phyloP scores from a whole-genome alignment of 2,329 filamentous ascomycete species.

The Blastomyces parvus region DNA sequence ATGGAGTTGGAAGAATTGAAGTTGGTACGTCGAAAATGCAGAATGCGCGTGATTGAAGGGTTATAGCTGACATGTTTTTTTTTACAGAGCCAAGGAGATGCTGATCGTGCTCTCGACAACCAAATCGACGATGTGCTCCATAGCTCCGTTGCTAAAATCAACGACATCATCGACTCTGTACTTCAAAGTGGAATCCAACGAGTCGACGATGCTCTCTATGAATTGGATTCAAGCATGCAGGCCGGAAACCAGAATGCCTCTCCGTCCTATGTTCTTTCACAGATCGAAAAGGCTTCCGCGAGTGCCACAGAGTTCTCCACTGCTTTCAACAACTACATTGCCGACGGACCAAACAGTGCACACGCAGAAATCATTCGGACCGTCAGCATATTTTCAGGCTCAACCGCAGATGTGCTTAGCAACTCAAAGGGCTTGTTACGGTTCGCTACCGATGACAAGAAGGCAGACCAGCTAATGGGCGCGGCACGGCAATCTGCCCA shows the following conservation, averaged over 20 bases:
- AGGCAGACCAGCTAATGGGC: constrained; percentile 73
- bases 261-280: constrained; percentile 85
- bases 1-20: constrained; percentile 84
- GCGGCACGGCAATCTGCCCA: constrained; percentile 75
- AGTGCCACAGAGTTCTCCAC: constrained; percentile 96
- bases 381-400: constrained; percentile 79
- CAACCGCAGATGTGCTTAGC: constrained; percentile 84
- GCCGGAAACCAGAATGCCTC: constrained; percentile 97
- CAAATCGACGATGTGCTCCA: constrained; percentile 85
- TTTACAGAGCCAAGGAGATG: constrained; percentile 56
- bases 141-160: constrained; percentile 82
- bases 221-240: constrained; percentile 95
- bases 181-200: constrained; percentile 85
- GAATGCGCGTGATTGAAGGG: not conserved
- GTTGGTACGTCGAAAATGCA: constrained; percentile 34
- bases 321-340: constrained; percentile 96
- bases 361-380: constrained; percentile 89
- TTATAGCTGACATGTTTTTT: not conserved
- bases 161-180: constrained; percentile 95
- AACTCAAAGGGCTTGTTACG: constrained; percentile 93
- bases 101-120: constrained; percentile 72
- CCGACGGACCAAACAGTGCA: constrained; percentile 82
- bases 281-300: constrained; percentile 91
- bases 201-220: constrained; percentile 93
- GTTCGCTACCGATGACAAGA: constrained; percentile 92